phyloP scores from a whole-genome alignment of 2,329 filamentous ascomycete genomes.

The Xylaria polymorpha region DNA sequence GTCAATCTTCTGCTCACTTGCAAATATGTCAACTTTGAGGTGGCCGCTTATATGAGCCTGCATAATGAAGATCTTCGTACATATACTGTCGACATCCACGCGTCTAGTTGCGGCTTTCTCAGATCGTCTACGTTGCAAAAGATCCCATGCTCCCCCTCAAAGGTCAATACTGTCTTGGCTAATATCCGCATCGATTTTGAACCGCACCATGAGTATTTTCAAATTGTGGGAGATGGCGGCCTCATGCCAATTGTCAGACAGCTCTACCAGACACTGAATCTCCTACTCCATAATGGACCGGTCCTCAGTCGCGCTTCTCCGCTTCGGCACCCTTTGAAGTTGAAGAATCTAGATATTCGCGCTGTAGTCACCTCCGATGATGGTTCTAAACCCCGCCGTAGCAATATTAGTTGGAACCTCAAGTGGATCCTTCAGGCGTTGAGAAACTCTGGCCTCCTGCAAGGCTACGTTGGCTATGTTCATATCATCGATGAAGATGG shows the following conservation, averaged over 20 bases:
- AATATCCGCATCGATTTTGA: background rate
- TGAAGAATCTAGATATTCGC: background rate
- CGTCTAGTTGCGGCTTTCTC: background rate
- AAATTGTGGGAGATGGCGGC: background rate
- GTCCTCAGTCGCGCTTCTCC: constrained; percentile 4
- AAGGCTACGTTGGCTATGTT: background rate
- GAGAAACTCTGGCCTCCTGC: background rate
- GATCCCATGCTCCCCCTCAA: constrained; percentile 4
- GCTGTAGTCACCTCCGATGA: background rate
- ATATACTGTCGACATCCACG: background rate
- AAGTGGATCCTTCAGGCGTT: background rate
- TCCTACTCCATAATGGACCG: constrained; percentile 15
- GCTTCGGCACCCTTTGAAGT: constrained; percentile 1
- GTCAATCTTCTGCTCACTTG: constrained; percentile 10
- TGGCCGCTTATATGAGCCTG: constrained; percentile 9
- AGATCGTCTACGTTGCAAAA: background rate
- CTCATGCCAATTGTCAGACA: too few species aligned
- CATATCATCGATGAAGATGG: background rate
- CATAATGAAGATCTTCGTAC: background rate
- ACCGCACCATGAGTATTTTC: background rate
- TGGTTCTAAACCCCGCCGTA: background rate
- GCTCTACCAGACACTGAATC: constrained; percentile 5
- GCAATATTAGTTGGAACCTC: too few species aligned
- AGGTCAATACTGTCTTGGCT: background rate
- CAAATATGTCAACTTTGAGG: constrained; percentile 7